Percentiles rank a stretch among this genome's conserved stretches.
Evolutionary conservation across 2,329 filamentous ascomycete genomes (phyloP).

Genomic region (Pseudogymnoascus sp.): DNA sequence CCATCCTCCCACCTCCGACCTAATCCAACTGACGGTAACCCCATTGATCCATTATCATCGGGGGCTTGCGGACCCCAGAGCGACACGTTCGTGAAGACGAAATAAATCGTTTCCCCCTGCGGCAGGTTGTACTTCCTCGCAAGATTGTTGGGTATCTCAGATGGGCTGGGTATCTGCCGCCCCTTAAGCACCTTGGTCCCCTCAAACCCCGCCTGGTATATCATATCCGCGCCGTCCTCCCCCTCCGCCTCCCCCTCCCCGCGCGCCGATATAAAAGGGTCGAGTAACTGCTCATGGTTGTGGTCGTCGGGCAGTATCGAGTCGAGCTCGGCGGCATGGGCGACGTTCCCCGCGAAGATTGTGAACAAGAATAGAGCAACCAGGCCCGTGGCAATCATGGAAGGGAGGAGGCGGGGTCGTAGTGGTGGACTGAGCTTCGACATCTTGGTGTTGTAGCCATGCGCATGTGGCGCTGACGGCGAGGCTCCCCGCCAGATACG

Average conservation of each 20-base stretch:
- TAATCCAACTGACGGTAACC: conserved; percentile 26
- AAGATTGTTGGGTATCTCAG: conserved; percentile 50
- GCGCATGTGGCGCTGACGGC: neutral
- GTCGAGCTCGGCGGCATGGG: conserved; percentile 51
- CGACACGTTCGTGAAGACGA: conserved; percentile 51
- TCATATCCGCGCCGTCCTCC: conserved; percentile 24
- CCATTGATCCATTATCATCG: conserved; percentile 21
- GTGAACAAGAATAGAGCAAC: conserved; percentile 53
- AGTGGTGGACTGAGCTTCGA: conserved; percentile 58
- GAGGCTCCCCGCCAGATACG: conserved; percentile 3
- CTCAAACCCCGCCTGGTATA: conserved; percentile 15
- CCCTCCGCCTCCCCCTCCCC: conserved; percentile 24
- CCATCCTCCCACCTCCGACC: conserved; percentile 16
- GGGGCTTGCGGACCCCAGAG: conserved; percentile 39
- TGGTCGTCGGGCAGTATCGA: conserved; percentile 37
- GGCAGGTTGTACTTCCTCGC: conserved; percentile 51
- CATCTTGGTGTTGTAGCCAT: conserved; percentile 20
- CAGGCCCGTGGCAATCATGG: conserved; percentile 51
- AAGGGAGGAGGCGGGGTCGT: conserved; percentile 65
- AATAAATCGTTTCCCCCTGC: conserved; percentile 55
- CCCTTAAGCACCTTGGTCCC: neutral
- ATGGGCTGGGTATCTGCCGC: neutral
- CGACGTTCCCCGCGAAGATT: conserved; percentile 51
- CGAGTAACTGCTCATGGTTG: conserved; percentile 38
- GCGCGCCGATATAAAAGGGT: conserved; percentile 11